Evolutionary conservation across 2,329 filamentous ascomycete species (phyloP).

Genomic region (Fusarium luffae): DNA sequence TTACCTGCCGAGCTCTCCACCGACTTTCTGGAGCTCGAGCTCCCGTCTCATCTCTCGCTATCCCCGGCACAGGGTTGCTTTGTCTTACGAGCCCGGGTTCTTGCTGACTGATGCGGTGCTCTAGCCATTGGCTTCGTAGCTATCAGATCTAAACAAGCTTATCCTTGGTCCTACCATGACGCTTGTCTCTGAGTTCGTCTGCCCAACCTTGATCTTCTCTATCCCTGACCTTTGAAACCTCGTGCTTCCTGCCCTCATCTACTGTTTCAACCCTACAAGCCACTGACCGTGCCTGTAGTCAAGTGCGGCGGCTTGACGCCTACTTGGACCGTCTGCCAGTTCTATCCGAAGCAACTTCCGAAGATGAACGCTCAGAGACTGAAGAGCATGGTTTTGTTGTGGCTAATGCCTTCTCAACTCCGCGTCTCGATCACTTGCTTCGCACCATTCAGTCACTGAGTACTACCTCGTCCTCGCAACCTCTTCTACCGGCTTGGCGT

Average conservation of each 20-base stretch:
- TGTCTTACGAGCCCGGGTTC: neutral
- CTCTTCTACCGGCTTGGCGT: slow-evolving; percentile 68
- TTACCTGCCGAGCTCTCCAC: slow-evolving; percentile 27
- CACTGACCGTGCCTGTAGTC: slow-evolving; percentile 54
- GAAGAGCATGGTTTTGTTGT: slow-evolving; percentile 51
- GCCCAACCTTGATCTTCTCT: slow-evolving; percentile 25
- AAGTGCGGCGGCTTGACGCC: slow-evolving; percentile 71
- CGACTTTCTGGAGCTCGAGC: slow-evolving; percentile 15
- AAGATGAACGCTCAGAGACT: slow-evolving; percentile 54
- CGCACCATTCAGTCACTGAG: slow-evolving; percentile 77
- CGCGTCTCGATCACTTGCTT: slow-evolving; percentile 71
- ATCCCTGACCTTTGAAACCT: neutral
- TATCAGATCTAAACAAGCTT: slow-evolving; percentile 27
- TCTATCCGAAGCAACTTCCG: slow-evolving; percentile 54
- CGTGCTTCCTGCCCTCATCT: neutral
- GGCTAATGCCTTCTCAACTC: slow-evolving; percentile 60
- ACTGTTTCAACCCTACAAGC: slow-evolving; percentile 6
- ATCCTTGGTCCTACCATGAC: slow-evolving; percentile 39
- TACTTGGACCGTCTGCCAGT: slow-evolving; percentile 71
- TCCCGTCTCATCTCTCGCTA: slow-evolving; percentile 1
- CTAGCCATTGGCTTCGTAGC: slow-evolving; percentile 13
- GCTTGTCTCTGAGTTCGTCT: slow-evolving; percentile 48
- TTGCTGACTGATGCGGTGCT: slow-evolving; percentile 33
- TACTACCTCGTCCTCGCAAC: slow-evolving; percentile 71
- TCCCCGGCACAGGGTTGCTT: slow-evolving; percentile 18